Base-by-base conservation (phyloP, 495 filamentous ascomycete genomes). In the Antarctomyces pellizariae region DNA sequence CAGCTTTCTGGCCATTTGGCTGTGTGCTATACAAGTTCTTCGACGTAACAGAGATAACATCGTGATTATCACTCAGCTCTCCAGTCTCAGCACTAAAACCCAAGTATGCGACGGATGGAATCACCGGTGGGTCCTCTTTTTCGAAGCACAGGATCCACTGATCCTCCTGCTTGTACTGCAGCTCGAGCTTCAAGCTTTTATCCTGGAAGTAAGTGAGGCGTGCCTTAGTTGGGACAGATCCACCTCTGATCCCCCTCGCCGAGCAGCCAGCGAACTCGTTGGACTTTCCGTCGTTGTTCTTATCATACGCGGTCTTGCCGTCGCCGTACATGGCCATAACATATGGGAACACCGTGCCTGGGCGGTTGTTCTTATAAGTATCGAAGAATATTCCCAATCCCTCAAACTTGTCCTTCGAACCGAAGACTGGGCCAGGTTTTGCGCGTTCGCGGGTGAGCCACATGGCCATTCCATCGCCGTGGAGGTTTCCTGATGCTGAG, bases 291-390 rank as follows among this genome's bases (percentile, higher is more conserved):
- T 99, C 89, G 39, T 84, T 83, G 36, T 69, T 72, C 49, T 93
- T 77, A 52, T 93, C 79, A 50, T 99, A 99, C 11, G 58, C 52
- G 16, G 74, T 90, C 45, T 75, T 53, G 16, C 86, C 82, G 48
- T 99, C 86, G 11, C 65, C 86, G 43, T 91, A 58, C 86, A 95
- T 93, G 26, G 89, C 89, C 80, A 93, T 90, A 38, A 99, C 75
- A 41, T 92, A 95, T 20, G 89, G 89, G 51, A 99, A 99, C 13
- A 89, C 71, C 10, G 74, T 71, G 6, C 89, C 89, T 5, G 89
- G 89, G 10, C 89, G 69, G 56, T 91, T 90, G 55, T 99, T 99
- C 68, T 99, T 99, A 58, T 99, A 99, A 24, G 89, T 99, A 46
- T 99, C 89, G 54, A 99, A 70, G 61, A 99, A 93, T 43, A 99